Conservation (phyloP, 768 basidiomycete species). For the Leccinellum rugosiceps region DNA sequence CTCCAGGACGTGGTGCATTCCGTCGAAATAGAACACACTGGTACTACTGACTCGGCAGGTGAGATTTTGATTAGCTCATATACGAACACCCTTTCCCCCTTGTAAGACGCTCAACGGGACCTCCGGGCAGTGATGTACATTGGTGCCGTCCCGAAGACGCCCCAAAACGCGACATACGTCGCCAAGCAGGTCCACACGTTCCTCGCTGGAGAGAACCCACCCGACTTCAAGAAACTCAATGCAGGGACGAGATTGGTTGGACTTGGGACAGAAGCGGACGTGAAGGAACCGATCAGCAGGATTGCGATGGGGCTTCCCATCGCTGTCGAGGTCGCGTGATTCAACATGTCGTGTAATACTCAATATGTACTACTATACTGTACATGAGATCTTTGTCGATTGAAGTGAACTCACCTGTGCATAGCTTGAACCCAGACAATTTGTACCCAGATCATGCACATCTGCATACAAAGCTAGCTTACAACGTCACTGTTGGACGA, state of each 20-base stretch:
- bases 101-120: not conserved
- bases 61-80: constrained; percentile 1
- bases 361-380: no score
- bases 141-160: constrained; percentile 65
- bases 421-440: no score
- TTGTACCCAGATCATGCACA: no score
- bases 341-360: not conserved
- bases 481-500: no score
- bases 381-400: no score
- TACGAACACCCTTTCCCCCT: not conserved
- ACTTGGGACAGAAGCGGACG: constrained; percentile 39
- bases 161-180: constrained; percentile 58
- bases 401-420: no score
- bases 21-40: constrained; percentile 50
- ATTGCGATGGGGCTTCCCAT: constrained; percentile 44
- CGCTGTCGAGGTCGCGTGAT: constrained; percentile 10
- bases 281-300: constrained; percentile 33
- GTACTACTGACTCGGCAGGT: constrained; percentile 56
- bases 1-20: constrained; percentile 44
- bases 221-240: constrained; percentile 60
- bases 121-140: constrained; percentile 69
- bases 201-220: constrained; percentile 56
- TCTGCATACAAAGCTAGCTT: no score
- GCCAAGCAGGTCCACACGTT: constrained; percentile 61
- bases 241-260: constrained; percentile 40